These are phyloP conservation scores for Taxillus chinensis DNA, from an alignment of 164 flowering plant species.

Conservation along the genomic window DNA sequence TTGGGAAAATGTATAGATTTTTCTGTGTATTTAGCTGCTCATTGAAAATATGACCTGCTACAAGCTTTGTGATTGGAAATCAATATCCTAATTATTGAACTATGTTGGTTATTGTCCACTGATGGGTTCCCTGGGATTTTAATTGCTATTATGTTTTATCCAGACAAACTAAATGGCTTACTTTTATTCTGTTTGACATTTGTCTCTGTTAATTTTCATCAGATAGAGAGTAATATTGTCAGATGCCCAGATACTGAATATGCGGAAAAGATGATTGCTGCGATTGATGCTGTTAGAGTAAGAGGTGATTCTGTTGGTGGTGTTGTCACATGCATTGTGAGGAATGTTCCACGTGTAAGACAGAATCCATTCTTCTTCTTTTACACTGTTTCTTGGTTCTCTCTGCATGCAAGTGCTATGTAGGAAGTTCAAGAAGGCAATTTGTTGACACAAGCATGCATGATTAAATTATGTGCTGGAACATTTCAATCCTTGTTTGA, in stretches of 20 bases:
- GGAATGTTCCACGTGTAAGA: conserved; percentile 83
- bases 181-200: neutral
- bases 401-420: neutral
- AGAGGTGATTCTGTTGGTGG: conserved; percentile 97
- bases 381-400: conserved; percentile 3
- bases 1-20: too few species aligned
- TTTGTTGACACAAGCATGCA: neutral
- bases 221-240: conserved; percentile 90
- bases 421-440: neutral
- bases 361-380: neutral
- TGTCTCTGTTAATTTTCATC: conserved; percentile 10
- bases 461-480: neutral
- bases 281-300: conserved; percentile 78
- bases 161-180: too few species aligned
- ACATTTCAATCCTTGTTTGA: neutral
- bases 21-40: too few species aligned
- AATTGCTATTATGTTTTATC: too few species aligned
- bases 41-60: too few species aligned
- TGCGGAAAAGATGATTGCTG: conserved; percentile 94
- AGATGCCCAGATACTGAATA: conserved; percentile 94
- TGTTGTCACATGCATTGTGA: conserved; percentile 89
- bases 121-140: too few species aligned
- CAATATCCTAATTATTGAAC: too few species aligned
- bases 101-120: too few species aligned
- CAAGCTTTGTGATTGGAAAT: too few species aligned